Base-by-base conservation (phyloP, 352 stramenopile species). In the Phytophthora hibernalis region DNA sequence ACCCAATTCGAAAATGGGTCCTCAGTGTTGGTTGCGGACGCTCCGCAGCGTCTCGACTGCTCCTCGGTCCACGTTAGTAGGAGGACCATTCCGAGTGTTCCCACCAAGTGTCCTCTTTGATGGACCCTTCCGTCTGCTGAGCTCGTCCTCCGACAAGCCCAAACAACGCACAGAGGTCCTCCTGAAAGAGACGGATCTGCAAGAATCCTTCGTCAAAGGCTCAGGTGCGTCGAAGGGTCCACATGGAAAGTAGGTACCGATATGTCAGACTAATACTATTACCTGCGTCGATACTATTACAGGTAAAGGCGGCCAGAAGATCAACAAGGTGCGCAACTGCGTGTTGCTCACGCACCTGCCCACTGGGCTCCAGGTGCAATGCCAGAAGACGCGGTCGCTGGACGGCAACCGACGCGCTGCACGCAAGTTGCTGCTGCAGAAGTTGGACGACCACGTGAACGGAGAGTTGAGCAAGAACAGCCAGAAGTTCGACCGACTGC, bases 321-420 rank as follows among this genome's bases (percentile, higher is more conserved):
- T 97, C 67, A 97, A 97, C 79, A 97, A 97, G 59, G 87, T 96
- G 59, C 81, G 87, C 57, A 96, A 95, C 76, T 93, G 87, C 66
- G 90, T 97, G 51, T 70, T 95, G 60, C 76, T 97, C 35, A 95
- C 89, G 37, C 90, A 97, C 58, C 30, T 81, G 11, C 89, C 90
- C 18, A 94, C 90, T 33, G 89, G 85, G 4, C 55, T 94, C 7
- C 83, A 86, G 45, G 80, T 94, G 62, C 85, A 80, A 24, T 92
- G 82, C 68, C 86, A 94, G 61, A 89, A 92, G 72, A 93, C 86
- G 49, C 83, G 86, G 22, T 92, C 83, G 60, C 76, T 94, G 18
- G 84, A 92, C 51, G 84, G 82, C 69, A 94, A 94, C 49, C 84
- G 86, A 50, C 82, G 84, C 55, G 83, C 87, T 9, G 86, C 86